Percentiles rank a stretch among this genome's conserved stretches.
Evolutionary conservation across 768 basidiomycete species (phyloP).

Genomic region (Auriscalpium microsporum): DNA sequence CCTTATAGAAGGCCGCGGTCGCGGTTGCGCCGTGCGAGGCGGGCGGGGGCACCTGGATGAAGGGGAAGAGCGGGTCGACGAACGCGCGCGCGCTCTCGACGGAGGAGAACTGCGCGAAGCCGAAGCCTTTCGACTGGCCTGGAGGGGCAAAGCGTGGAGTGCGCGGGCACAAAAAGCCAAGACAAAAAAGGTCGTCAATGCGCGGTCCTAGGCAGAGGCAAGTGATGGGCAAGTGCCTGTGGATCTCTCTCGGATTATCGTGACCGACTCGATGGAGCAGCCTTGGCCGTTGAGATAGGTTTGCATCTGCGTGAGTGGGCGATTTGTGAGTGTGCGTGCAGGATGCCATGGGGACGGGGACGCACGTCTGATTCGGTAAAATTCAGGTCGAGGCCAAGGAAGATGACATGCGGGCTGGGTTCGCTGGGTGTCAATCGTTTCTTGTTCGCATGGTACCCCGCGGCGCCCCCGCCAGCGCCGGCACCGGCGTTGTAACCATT

Average conservation of each 20-base stretch:
- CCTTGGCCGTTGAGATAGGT: constrained; percentile 64
- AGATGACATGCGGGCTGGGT: constrained; percentile 89
- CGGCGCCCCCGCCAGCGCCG: constrained; percentile 4
- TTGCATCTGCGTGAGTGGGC: constrained; percentile 53
- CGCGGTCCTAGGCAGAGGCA: constrained; percentile 49
- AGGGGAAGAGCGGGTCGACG: constrained; percentile 84
- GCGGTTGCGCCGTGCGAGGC: constrained; percentile 81
- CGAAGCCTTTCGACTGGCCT: constrained; percentile 94
- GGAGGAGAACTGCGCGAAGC: constrained; percentile 88
- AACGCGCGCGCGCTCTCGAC: constrained; percentile 85
- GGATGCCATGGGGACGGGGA: constrained; percentile 27
- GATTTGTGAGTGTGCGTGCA: constrained; percentile 17
- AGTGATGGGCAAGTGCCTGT: constrained; percentile 90
- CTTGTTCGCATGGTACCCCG: constrained; percentile 33
- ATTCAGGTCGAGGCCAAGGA: constrained; percentile 87
- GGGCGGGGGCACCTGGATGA: constrained; percentile 86
- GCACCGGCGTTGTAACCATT: constrained; percentile 12
- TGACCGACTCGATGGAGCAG: constrained; percentile 77
- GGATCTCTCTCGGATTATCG: constrained; percentile 93
- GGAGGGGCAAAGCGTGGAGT: neutral
- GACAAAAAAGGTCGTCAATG: constrained; percentile 62
- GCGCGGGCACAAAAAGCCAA: neutral
- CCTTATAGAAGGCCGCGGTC: constrained; percentile 61
- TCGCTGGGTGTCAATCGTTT: constrained; percentile 79
- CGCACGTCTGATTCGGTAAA: constrained; percentile 91